Evolutionary conservation across 2,329 filamentous ascomycete species (phyloP), one percentile per base, ranked within the genome.

Genomic region (Penicillium olsonii): DNA sequence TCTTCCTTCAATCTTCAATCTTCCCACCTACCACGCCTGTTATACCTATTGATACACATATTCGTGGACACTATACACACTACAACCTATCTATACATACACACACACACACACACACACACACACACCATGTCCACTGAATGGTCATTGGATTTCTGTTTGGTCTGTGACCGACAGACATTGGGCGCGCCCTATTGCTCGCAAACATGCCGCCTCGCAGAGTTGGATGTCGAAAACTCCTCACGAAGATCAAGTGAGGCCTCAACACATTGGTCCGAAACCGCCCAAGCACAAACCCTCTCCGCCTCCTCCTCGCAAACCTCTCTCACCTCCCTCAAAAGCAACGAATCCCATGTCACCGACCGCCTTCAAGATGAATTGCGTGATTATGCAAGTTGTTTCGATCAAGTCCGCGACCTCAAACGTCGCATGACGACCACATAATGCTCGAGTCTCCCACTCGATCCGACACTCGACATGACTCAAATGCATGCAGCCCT

Each of bases 81-180:
- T 5, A n/a, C 12, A 31, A 29, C 26, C 26, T 11, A 10, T 4
- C 26, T 29, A 29, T 29, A 29, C 2, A 29, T n/a, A n/a, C n/a
- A n/a, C n/a, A n/a, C n/a, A n/a, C n/a, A n/a, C 10, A 29, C 26
- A 29, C 26, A 2, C 26, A 29, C 26, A 11, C 12, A 24, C 41
- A 22, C 22, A 24, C 22, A 24, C 50, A 63, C 17, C 26, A 72
- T 72, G 68, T 63, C 69, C 18, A 68, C 67, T 18, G 65, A 65
- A 66, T 96, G 92, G 90, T 88, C 88, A 64, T 89, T 88, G 72
- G 87, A 95, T 74, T 96, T 90, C 82, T 96, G 92, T 80, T 84
- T 96, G 63, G 85, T 88, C 77, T 96, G 92, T 78, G 92, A 96
- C 76, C 87, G 87, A 75, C 89, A 95, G 75, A 91, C 88, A 53